These are phyloP conservation scores for Ephemerocybe angulata DNA, from an alignment of 768 basidiomycete genomes.

Conservation along the genomic window DNA sequence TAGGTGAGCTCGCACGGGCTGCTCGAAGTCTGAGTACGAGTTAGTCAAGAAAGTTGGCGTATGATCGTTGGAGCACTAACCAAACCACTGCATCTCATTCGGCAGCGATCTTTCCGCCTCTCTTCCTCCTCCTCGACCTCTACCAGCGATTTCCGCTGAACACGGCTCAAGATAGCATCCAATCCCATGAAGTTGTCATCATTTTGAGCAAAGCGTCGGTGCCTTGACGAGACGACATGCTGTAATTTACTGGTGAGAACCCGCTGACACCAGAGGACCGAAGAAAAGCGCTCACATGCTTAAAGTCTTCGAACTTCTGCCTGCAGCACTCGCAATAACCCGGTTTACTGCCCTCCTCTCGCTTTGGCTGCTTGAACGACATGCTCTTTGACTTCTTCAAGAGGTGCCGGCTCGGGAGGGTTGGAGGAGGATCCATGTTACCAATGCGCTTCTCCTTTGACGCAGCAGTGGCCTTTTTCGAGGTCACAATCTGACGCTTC, in stretches of 20 bases:
- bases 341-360: conserved; percentile 85
- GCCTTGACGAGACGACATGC: conserved; percentile 72
- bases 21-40: background rate
- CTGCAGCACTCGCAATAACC: conserved; percentile 99
- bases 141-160: conserved; percentile 41
- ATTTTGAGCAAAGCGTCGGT: conserved; percentile 78
- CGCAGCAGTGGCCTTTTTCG: conserved; percentile 41
- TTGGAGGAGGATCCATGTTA: conserved; percentile 65
- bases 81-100: conserved; percentile 7
- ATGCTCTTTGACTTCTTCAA: conserved; percentile 80
- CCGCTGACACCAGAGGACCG: conserved; percentile 3
- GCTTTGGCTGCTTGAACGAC: conserved; percentile 66
- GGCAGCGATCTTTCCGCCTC: conserved; percentile 17
- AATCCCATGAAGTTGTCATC: conserved; percentile 74
- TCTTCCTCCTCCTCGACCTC: conserved; percentile 28
- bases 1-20: background rate
- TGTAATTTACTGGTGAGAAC: conserved; percentile 27
- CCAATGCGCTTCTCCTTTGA: conserved; percentile 28
- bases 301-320: conserved; percentile 84
- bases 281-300: conserved; percentile 49
- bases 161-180: conserved; percentile 67
- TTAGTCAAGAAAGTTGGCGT: background rate
- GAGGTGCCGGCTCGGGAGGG: conserved; percentile 51
- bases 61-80: background rate
- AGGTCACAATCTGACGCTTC: conserved; percentile 65